A percentile compares a stretch with the other conserved stretches of the same genome.
Conservation (phyloP, 2,329 filamentous ascomycete genomes). For the Pseudocercospora musae region DNA sequence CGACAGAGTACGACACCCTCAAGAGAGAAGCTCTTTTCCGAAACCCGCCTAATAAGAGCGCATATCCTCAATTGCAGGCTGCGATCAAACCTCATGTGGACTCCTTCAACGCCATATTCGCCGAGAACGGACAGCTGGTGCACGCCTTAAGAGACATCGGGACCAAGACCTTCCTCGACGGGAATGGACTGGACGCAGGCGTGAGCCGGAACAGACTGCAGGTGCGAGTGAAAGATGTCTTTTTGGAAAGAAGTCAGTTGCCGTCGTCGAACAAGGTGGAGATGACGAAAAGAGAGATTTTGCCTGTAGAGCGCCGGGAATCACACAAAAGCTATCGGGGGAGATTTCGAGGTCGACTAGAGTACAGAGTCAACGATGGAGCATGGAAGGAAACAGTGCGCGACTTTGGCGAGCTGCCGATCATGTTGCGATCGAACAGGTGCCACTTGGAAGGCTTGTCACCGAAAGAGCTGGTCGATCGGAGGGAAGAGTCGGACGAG, state of each 20-base stretch:
- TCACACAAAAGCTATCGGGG: slow-evolving; percentile 89
- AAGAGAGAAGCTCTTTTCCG: slow-evolving; percentile 85
- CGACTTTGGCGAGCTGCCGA: slow-evolving; percentile 82
- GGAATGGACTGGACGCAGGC: slow-evolving; percentile 52
- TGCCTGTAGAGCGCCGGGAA: slow-evolving; percentile 91
- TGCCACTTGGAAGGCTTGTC: slow-evolving; percentile 87
- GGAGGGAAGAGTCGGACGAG: slow-evolving; percentile 94
- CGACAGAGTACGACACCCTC: slow-evolving; percentile 76
- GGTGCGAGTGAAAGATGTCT: slow-evolving; percentile 75
- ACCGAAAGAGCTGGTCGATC: slow-evolving; percentile 75
- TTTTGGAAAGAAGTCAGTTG: slow-evolving; percentile 75
- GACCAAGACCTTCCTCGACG: slow-evolving; percentile 81
- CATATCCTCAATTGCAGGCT: slow-evolving; percentile 80
- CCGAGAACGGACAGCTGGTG: slow-evolving; percentile 67
- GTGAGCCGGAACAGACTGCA: slow-evolving; percentile 64
- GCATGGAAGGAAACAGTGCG: slow-evolving; percentile 78
- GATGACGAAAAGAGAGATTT: slow-evolving; percentile 73
- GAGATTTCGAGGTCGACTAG: slow-evolving; percentile 75
- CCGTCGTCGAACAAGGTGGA: slow-evolving; percentile 81
- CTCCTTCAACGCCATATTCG: slow-evolving; percentile 90
- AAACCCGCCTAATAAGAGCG: slow-evolving; percentile 82
- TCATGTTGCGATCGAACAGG: slow-evolving; percentile 89
- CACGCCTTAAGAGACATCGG: slow-evolving; percentile 85
- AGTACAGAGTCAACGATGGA: slow-evolving; percentile 82
- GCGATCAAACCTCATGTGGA: slow-evolving; percentile 92